Evolutionary conservation across 2,329 filamentous ascomycete genomes (phyloP), one percentile per base, ranked within the genome.

Genomic region (Samsoniella hepiali): DNA sequence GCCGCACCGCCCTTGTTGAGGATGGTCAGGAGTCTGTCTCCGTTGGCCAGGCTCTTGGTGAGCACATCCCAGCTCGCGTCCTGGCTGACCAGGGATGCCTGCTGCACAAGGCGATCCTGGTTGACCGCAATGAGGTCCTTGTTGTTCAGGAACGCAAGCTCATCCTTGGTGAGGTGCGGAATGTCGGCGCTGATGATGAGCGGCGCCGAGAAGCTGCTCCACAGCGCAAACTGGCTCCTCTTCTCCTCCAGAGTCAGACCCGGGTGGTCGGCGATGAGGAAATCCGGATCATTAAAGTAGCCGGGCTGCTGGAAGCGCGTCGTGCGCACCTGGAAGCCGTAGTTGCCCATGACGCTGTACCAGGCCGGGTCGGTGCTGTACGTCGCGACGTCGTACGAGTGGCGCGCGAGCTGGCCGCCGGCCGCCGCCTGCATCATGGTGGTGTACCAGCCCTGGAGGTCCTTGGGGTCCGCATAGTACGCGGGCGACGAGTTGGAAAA

Each of bases 271-370:
- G 70, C 68, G 38, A 73, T 75, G 42, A 75, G 62, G 44, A 74
- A 75, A 55, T 75, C 72, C 1, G 73, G 72, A 60, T 75, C 72
- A 53, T 75, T 75, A 67, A 70, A 73, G 64, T 71, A 75, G 3
- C 73, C 73, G n/a, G 73, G 73, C 42, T 69, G 68, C 66, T 75
- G 73, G 67, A 72, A 74, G 51, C 77, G 72, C 29, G 75, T 71
- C 3, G 79, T 67, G 31, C 74, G 72, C 9, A 74, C 72, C 59
- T 79, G 70, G 61, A 75, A 77, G 34, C 73, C 74, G 62, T 81
- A 81, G 63, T 82, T 81, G 63, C 74, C 74, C 73, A 79, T 76
- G 61, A 82, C 75, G 63, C 77, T 79, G 47, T 78, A 74, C 79
- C 79, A 81, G 2, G 27, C 58, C 11, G 58, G 45, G 7, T 76